These are phyloP conservation scores for Penicillium cosmopolitanum DNA, from an alignment of 495 filamentous ascomycete genomes.

Conservation along the genomic window DNA sequence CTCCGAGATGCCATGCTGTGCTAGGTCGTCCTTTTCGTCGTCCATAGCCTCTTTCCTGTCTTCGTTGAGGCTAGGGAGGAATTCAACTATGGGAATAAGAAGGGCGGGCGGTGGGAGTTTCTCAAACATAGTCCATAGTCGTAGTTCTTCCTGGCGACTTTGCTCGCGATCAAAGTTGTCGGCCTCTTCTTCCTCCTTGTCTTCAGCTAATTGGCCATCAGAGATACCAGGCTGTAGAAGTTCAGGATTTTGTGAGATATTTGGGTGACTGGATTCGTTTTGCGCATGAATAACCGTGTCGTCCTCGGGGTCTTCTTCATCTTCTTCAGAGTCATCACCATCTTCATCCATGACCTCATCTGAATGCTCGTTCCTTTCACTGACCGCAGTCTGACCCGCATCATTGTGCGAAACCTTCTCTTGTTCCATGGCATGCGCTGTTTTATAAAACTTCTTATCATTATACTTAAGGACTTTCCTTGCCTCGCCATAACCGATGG, in stretches of 20 bases:
- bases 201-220: slow-evolving; percentile 20
- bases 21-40: slow-evolving; percentile 18
- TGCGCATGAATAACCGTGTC: slow-evolving; percentile 18
- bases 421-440: background rate
- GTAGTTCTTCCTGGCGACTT: slow-evolving; percentile 57
- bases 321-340: background rate
- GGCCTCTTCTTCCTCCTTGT: slow-evolving; percentile 53
- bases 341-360: background rate
- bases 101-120: slow-evolving; percentile 24
- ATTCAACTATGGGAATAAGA: slow-evolving; percentile 7
- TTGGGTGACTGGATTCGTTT: background rate
- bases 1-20: slow-evolving; percentile 23
- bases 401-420: background rate
- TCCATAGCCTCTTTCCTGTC: slow-evolving; percentile 7
- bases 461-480: slow-evolving; percentile 49
- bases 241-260: slow-evolving; percentile 1
- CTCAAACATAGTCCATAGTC: slow-evolving; percentile 57
- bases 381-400: slow-evolving; percentile 7
- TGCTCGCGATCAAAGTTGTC: slow-evolving; percentile 56
- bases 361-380: slow-evolving; percentile 22
- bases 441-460: slow-evolving; percentile 19
- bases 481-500: slow-evolving; percentile 54
- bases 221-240: slow-evolving; percentile 11
- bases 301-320: background rate
- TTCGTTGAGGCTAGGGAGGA: background rate